Conservation (phyloP, 257 asterid species). For the Fraxinus cuspidata region DNA sequence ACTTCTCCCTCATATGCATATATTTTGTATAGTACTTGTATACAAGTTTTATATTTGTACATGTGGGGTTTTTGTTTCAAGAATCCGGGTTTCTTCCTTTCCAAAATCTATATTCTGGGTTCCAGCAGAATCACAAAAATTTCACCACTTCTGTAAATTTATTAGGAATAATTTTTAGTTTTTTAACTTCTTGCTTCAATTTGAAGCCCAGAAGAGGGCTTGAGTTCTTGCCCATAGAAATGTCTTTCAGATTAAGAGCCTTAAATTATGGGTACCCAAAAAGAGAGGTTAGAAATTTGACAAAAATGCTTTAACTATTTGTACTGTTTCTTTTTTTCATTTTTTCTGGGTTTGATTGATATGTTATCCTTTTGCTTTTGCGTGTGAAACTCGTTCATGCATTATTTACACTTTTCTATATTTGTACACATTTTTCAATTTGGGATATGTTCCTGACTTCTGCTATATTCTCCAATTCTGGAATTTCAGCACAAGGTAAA, state of each 20-base stretch:
- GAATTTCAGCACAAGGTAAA: constrained; percentile 57
- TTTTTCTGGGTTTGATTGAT: not conserved
- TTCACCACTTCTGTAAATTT: not conserved
- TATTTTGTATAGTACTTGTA: not conserved
- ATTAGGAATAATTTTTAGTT: not conserved
- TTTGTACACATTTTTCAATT: constrained; percentile 32
- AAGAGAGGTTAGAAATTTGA: constrained; percentile 16
- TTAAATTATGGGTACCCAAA: constrained; percentile 38
- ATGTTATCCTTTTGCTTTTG: constrained; percentile 37
- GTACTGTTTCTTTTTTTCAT: not conserved
- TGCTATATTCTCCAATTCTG: constrained; percentile 40
- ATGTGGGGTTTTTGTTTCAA: constrained; percentile 33
- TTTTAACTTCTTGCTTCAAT: not conserved
- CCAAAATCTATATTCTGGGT: constrained; percentile 21
- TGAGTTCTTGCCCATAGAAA: constrained; percentile 30
- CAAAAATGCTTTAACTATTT: constrained; percentile 22
- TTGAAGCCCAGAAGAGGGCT: constrained; percentile 22
- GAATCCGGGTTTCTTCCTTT: constrained; percentile 24
- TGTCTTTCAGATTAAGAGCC: not conserved
- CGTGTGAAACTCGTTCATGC: constrained; percentile 44
- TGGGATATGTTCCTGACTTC: constrained; percentile 53
- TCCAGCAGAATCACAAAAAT: not conserved
- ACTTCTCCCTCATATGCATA: constrained; percentile 25
- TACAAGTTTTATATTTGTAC: constrained; percentile 29
- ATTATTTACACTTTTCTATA: constrained; percentile 36